These are phyloP conservation scores for Zygotorulaspora sp. DNA, from an alignment of 805 yeast species.

Conservation along the genomic window DNA sequence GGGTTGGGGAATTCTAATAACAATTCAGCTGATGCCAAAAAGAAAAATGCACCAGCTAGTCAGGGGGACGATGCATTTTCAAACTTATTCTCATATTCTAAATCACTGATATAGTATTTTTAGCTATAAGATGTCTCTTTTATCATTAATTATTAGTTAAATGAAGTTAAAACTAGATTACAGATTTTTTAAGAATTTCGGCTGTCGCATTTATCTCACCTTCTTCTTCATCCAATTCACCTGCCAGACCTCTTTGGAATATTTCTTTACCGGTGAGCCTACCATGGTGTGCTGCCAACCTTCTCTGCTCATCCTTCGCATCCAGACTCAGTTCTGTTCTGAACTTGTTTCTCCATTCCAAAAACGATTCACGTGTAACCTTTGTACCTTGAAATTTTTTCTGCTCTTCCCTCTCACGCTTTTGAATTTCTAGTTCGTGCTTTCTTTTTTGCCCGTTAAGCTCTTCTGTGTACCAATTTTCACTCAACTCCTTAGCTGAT, in stretches of 20 bases:
- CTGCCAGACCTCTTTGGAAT: constrained; percentile 84
- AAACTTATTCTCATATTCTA: constrained; percentile 31
- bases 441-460: constrained; percentile 49
- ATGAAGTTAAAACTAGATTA: constrained; percentile 3
- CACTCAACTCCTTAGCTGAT: constrained; percentile 76
- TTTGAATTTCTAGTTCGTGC: constrained; percentile 55
- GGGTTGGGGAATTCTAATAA: constrained; percentile 10
- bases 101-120: constrained; percentile 24
- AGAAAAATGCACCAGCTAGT: constrained; percentile 8
- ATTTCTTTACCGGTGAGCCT: constrained; percentile 84
- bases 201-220: constrained; percentile 29
- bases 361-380: constrained; percentile 74
- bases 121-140: background rate
- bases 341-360: constrained; percentile 67
- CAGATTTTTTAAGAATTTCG: constrained; percentile 12
- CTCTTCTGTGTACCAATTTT: constrained; percentile 56
- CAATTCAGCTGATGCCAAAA: constrained; percentile 15
- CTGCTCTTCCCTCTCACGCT: constrained; percentile 76
- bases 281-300: constrained; percentile 59
- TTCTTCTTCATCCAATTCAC: constrained; percentile 55
- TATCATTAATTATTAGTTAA: background rate
- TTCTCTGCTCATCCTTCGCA: constrained; percentile 49
- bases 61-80: constrained; percentile 29
- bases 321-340: constrained; percentile 70
- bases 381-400: constrained; percentile 87